Evolutionary conservation across 495 filamentous ascomycete genomes (phyloP).

Genomic region (Aspergillus hancockii): DNA sequence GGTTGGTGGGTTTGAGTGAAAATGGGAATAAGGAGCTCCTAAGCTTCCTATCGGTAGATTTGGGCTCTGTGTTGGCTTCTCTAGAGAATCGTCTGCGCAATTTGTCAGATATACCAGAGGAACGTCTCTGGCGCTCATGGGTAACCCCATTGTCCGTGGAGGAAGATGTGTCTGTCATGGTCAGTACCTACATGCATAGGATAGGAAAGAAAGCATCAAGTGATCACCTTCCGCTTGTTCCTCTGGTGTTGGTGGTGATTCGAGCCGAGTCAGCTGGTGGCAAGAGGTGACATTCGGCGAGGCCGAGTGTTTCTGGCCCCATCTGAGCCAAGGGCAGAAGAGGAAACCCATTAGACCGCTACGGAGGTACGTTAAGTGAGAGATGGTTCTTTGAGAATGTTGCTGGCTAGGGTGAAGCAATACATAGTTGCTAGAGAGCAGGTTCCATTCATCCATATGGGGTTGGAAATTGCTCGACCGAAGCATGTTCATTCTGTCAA

Average conservation of each 20-base stretch:
- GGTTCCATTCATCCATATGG: not conserved
- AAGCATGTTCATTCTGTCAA: not conserved
- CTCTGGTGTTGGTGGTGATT: slow-evolving; percentile 1
- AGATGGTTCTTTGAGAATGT: not conserved
- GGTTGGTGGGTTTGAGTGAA: slow-evolving; percentile 21
- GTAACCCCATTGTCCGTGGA: slow-evolving; percentile 8
- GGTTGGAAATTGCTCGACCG: not conserved
- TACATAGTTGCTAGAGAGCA: not conserved
- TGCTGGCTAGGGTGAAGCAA: not conserved
- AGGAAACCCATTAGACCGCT: slow-evolving; percentile 17
- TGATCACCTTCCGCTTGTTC: slow-evolving; percentile 20
- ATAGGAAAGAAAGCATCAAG: not conserved
- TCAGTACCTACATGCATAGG: not conserved
- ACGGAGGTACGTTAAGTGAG: not conserved
- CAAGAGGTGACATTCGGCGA: slow-evolving; percentile 9
- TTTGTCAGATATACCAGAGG: slow-evolving; percentile 31
- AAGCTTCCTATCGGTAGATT: slow-evolving; percentile 10
- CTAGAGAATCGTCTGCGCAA: slow-evolving; percentile 41
- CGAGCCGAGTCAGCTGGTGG: slow-evolving; percentile 13
- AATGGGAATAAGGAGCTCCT: slow-evolving; percentile 24
- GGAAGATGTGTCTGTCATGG: slow-evolving; percentile 12
- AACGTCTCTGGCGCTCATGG: slow-evolving; percentile 10
- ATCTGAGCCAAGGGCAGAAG: slow-evolving; percentile 22
- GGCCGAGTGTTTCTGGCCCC: slow-evolving; percentile 9
- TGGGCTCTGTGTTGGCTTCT: slow-evolving; percentile 26